Percentiles rank a stretch among this genome's conserved stretches.
Evolutionary conservation across 768 basidiomycete genomes (phyloP).

Genomic region (Tulasnella calospora): DNA sequence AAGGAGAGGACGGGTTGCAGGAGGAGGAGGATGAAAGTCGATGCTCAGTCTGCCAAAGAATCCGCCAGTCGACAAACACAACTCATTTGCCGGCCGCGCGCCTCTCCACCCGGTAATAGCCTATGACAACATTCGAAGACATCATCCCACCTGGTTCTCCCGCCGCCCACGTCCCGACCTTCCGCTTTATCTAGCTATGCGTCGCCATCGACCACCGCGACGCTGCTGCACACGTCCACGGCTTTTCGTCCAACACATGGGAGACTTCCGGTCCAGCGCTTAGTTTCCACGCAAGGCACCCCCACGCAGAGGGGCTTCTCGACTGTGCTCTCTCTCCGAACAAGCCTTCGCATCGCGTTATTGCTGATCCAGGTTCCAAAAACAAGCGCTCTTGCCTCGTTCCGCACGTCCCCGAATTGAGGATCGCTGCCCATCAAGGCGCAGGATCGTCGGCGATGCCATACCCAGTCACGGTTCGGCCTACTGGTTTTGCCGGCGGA

Average conservation of each 20-base stretch:
- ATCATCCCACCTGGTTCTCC: not conserved
- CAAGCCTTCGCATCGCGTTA: not conserved
- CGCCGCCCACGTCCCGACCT: not conserved
- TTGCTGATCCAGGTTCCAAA: not conserved
- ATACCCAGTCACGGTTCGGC: not conserved
- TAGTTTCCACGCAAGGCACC: not conserved
- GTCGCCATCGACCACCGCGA: too few relatives aligned
- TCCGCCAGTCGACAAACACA: not conserved
- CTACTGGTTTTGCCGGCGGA: not conserved
- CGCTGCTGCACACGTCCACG: not conserved
- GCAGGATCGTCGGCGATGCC: not conserved
- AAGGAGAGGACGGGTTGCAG: not conserved
- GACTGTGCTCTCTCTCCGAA: slow-evolving; percentile 1
- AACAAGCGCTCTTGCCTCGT: not conserved
- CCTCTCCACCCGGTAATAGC: not conserved
- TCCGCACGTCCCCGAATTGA: not conserved
- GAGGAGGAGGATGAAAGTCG: not conserved
- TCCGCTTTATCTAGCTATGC: not conserved
- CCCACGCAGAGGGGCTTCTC: not conserved
- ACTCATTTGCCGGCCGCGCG: not conserved
- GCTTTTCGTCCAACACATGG: not conserved
- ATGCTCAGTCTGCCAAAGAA: not conserved
- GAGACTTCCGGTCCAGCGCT: not conserved
- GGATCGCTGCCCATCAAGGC: not conserved
- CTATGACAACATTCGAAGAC: not conserved